Conservation (phyloP, 1,139 yeast species). For the Yamadazyma conglobata region DNA sequence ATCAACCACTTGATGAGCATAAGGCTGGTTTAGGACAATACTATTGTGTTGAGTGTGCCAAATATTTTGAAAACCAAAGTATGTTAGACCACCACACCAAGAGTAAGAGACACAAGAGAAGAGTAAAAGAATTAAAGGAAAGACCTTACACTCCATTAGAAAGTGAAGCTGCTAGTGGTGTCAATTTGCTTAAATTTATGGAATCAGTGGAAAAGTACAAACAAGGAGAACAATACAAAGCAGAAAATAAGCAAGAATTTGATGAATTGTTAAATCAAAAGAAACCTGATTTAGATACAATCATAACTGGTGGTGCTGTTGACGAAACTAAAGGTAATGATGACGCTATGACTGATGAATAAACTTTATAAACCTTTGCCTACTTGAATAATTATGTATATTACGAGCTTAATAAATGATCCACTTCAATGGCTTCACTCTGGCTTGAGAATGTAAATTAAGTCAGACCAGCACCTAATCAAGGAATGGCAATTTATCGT, state of each 20-base stretch:
- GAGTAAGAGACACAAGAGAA: constrained; percentile 79
- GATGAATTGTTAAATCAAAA: constrained; percentile 34
- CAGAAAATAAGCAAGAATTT: constrained; percentile 36
- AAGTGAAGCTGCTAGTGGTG: constrained; percentile 87
- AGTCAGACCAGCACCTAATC: too few species aligned
- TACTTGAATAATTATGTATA: too few species aligned
- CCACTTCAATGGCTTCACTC: too few species aligned
- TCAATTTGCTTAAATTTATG: constrained; percentile 63
- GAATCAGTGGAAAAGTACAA: constrained; percentile 57
- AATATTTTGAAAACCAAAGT: constrained; percentile 76
- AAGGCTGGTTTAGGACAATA: constrained; percentile 93
- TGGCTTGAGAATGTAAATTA: too few species aligned
- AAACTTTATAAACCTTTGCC: constrained; percentile 2
- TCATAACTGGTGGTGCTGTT: constrained; percentile 31
- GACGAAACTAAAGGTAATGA: constrained; percentile 18
- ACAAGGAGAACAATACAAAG: constrained; percentile 35
- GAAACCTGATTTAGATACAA: constrained; percentile 41
- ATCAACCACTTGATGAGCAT: constrained; percentile 85
- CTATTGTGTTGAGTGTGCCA: constrained; percentile 92
- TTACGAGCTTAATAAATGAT: too few species aligned
- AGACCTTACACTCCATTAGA: constrained; percentile 87
- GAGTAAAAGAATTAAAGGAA: constrained; percentile 69
- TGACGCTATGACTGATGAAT: constrained; percentile 21
- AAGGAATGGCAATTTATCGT: too few species aligned
- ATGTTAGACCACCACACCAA: constrained; percentile 72